A percentile compares a stretch with the other conserved stretches of the same genome.
Conservation (phyloP, 192 early-diverging fungal genomes). For the Thoreauomyces humboldtii region DNA sequence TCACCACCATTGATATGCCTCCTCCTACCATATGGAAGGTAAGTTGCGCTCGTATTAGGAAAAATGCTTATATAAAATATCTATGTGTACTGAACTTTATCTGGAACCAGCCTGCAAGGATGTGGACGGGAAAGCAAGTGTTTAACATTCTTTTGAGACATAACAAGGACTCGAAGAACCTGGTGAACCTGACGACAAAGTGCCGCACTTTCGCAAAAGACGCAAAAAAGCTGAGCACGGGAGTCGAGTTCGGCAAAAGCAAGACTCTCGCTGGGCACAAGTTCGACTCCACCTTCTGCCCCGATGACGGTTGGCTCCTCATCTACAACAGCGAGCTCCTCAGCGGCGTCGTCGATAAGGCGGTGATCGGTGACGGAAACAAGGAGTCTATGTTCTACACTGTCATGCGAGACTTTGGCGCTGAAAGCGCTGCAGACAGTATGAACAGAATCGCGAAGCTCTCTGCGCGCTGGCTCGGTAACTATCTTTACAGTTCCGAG, state of each 20-base stretch:
- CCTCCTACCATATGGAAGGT: constrained; percentile 85
- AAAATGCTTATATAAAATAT: background rate
- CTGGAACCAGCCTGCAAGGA: constrained; percentile 57
- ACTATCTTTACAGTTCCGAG: background rate
- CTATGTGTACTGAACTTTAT: constrained; percentile 17
- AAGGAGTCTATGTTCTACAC: constrained; percentile 94
- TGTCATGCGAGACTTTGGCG: constrained; percentile 88
- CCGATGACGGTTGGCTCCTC: constrained; percentile 85
- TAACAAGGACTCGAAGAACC: constrained; percentile 60
- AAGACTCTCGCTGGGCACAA: constrained; percentile 20
- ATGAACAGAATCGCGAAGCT: constrained; percentile 95
- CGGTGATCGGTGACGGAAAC: constrained; percentile 93
- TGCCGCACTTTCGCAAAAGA: constrained; percentile 57
- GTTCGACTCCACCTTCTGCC: constrained; percentile 61
- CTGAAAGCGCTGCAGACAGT: constrained; percentile 76
- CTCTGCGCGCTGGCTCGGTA: constrained; percentile 86
- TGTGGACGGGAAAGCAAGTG: constrained; percentile 98
- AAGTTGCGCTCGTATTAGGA: too few relatives aligned
- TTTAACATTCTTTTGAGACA: constrained; percentile 88
- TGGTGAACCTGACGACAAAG: constrained; percentile 89
- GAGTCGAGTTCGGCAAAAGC: constrained; percentile 53
- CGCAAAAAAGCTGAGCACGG: constrained; percentile 43
- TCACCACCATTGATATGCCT: constrained; percentile 84
- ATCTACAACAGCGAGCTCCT: constrained; percentile 94
- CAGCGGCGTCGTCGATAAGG: constrained; percentile 92